Conservation (phyloP, 2,329 filamentous ascomycete species). For the Cladorrhinum sp. region DNA sequence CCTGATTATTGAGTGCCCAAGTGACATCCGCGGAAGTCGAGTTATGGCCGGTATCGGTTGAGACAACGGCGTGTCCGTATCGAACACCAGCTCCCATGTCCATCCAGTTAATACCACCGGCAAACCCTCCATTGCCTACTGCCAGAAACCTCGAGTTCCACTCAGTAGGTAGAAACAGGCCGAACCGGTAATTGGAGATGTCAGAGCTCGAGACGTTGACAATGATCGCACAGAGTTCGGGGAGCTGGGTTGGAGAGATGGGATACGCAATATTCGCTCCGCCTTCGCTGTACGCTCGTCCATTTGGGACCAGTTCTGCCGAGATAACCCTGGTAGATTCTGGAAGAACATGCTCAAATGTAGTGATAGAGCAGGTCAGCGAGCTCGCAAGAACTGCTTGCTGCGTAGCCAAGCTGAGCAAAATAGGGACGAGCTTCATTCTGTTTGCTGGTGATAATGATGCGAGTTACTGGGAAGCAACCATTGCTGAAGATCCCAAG, state of each 20-base stretch:
- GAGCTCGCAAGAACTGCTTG: neutral
- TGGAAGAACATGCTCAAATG: slow-evolving; percentile 5
- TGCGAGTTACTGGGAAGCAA: neutral
- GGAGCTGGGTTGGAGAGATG: slow-evolving; percentile 36
- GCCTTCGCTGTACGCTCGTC: slow-evolving; percentile 37
- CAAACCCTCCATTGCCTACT: slow-evolving; percentile 40
- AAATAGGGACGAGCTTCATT: slow-evolving; percentile 1
- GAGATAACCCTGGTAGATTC: slow-evolving; percentile 9
- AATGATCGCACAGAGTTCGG: slow-evolving; percentile 37
- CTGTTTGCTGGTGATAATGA: neutral
- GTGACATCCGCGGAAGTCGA: slow-evolving; percentile 30
- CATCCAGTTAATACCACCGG: slow-evolving; percentile 34
- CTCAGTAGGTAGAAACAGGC: slow-evolving; percentile 36
- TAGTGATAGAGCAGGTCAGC: neutral
- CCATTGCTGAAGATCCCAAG: neutral
- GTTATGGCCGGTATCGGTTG: slow-evolving; percentile 43
- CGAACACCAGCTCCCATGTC: slow-evolving; percentile 31
- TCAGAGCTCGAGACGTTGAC: slow-evolving; percentile 34
- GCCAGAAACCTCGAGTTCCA: slow-evolving; percentile 39
- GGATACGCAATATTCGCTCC: slow-evolving; percentile 34
- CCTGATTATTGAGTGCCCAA: slow-evolving; percentile 41
- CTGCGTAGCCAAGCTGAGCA: neutral
- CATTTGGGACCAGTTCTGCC: slow-evolving; percentile 14
- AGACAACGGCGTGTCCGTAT: slow-evolving; percentile 41
- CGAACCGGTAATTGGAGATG: slow-evolving; percentile 35